A percentile compares a stretch with the other conserved stretches of the same genome.
Evolutionary conservation across 2,329 filamentous ascomycete genomes (phyloP).

Genomic region (Penicillium expansum): DNA sequence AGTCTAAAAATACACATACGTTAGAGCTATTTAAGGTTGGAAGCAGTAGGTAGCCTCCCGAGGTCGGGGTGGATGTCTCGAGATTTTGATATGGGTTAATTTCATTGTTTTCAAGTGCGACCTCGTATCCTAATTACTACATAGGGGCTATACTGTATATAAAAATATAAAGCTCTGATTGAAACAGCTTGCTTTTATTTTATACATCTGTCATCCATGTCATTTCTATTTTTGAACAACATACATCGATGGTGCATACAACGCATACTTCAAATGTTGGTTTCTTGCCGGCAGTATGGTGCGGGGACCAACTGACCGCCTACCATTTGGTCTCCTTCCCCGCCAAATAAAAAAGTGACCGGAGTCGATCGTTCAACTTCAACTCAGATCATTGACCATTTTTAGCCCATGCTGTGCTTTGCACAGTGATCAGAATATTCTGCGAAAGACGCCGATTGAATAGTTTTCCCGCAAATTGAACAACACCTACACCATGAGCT

Average conservation of each 20-base stretch:
- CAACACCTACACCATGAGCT: slow-evolving; percentile 27
- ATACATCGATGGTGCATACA: not conserved
- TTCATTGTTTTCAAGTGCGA: not conserved
- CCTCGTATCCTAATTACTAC: not conserved
- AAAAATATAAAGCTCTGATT: not conserved
- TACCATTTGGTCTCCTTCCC: slow-evolving; percentile 16
- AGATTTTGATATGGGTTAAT: not conserved
- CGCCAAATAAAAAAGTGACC: slow-evolving; percentile 19
- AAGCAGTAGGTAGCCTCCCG: too few relatives aligned
- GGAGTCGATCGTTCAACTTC: not conserved
- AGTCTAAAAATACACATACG: not conserved
- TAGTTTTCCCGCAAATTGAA: not conserved
- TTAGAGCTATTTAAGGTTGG: not conserved
- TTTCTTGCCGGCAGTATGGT: slow-evolving; percentile 8
- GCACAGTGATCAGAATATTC: slow-evolving; percentile 22
- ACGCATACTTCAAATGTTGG: not conserved
- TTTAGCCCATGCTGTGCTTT: slow-evolving; percentile 26
- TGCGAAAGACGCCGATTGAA: not conserved
- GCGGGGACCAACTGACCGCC: slow-evolving; percentile 16
- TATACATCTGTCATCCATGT: not conserved
- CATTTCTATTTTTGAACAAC: not conserved
- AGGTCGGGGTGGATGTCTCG: too few relatives aligned
- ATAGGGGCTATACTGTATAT: not conserved
- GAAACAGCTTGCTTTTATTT: not conserved
- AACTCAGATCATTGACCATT: not conserved